These are phyloP conservation scores for Saccharomyces mikatae DNA, from an alignment of 805 yeast species.

Conservation along the genomic window DNA sequence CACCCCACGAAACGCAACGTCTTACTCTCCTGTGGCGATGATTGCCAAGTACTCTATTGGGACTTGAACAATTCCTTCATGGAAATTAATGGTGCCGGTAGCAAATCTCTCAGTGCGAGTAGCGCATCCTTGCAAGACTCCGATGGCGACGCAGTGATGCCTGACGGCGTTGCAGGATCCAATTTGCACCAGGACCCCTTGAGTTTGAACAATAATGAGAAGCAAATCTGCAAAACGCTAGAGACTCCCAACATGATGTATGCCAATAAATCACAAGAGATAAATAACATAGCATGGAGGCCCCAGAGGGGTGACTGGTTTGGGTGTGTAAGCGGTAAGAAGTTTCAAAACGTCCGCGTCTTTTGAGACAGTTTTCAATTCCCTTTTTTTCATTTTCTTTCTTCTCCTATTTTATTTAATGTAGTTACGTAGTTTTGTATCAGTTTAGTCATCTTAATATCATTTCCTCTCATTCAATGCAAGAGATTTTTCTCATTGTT, in stretches of 20 bases:
- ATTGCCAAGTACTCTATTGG: conserved; percentile 66
- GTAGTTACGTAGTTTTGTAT: not conserved
- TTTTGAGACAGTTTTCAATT: not conserved
- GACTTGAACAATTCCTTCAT: conserved; percentile 39
- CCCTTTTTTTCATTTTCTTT: not conserved
- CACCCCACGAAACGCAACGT: conserved; percentile 60
- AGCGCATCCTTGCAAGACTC: not conserved
- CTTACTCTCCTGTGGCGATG: conserved; percentile 59
- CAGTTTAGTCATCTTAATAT: not conserved
- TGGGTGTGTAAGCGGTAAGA: conserved; percentile 42
- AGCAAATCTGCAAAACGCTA: conserved; percentile 3
- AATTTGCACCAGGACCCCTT: not conserved
- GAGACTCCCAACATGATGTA: conserved; percentile 40
- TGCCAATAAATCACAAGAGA: conserved; percentile 53
- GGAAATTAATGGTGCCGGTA: not conserved
- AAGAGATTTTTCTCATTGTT: not conserved
- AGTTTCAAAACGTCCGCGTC: conserved; percentile 30
- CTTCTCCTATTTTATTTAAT: not conserved
- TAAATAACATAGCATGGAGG: conserved; percentile 72
- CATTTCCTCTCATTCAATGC: not conserved
- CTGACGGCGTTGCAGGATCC: not conserved
- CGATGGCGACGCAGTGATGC: conserved; percentile 1
- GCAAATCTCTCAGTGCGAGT: not conserved
- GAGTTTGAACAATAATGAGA: conserved; percentile 1
- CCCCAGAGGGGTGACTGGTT: conserved; percentile 64